Conservation (phyloP, 2,329 filamentous ascomycete genomes). For the Verticillium tricorpus region DNA sequence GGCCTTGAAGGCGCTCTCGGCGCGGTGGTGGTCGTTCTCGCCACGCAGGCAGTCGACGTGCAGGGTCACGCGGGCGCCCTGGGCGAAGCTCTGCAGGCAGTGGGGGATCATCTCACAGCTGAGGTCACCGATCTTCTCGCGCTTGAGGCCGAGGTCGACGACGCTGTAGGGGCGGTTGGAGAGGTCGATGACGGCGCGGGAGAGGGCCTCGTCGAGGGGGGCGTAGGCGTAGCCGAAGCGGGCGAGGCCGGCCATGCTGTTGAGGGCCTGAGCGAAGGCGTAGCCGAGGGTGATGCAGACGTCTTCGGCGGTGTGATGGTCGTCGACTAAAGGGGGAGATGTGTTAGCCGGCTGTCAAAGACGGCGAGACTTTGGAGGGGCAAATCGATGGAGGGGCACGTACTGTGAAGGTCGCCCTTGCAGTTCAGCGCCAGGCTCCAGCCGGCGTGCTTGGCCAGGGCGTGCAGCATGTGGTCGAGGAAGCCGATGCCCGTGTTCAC, state of each 20-base stretch:
- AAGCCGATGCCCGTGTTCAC: slow-evolving; percentile 95
- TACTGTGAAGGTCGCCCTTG: slow-evolving; percentile 87
- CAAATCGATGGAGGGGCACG: slow-evolving; percentile 24
- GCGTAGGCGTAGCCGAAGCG: slow-evolving; percentile 91
- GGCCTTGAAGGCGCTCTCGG: slow-evolving; percentile 97
- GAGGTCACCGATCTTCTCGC: slow-evolving; percentile 91
- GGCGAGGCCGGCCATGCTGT: slow-evolving; percentile 72
- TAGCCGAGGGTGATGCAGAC: slow-evolving; percentile 85
- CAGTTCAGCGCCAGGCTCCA: slow-evolving; percentile 85
- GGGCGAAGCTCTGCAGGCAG: slow-evolving; percentile 89
- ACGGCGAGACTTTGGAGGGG: background rate
- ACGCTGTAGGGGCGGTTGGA: slow-evolving; percentile 87
- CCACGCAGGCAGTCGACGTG: slow-evolving; percentile 91
- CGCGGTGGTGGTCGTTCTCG: slow-evolving; percentile 91
- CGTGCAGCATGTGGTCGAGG: slow-evolving; percentile 97
- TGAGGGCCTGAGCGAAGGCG: slow-evolving; percentile 78
- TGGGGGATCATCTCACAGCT: slow-evolving; percentile 97
- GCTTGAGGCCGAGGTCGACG: slow-evolving; percentile 75
- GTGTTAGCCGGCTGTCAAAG: background rate
- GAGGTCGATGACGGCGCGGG: slow-evolving; percentile 88
- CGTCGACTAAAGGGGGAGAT: slow-evolving; percentile 63
- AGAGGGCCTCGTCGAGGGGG: slow-evolving; percentile 92
- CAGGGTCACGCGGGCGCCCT: slow-evolving; percentile 84
- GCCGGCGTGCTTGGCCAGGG: slow-evolving; percentile 89
- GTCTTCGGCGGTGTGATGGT: slow-evolving; percentile 98